Conservation (phyloP, 2,329 filamentous ascomycete species). For the Xylaria sp. region DNA sequence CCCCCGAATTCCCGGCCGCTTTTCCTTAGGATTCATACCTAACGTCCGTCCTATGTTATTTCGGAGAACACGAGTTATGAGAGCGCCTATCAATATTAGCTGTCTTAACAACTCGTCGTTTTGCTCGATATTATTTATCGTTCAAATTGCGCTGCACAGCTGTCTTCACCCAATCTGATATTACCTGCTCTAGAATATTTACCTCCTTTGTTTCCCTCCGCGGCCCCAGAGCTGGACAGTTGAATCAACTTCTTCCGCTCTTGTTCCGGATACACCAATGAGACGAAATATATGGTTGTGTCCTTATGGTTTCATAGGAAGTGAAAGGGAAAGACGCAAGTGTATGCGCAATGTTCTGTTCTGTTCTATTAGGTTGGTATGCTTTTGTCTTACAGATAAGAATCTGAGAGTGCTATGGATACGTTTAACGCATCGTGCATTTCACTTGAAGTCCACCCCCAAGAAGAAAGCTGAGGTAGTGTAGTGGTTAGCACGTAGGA, state of each 20-base stretch:
- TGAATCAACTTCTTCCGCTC: background rate
- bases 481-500: constrained; percentile 50
- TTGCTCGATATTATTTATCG: background rate
- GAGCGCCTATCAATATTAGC: background rate
- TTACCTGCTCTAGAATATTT: too few species aligned
- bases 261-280: background rate
- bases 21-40: background rate
- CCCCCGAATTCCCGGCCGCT: constrained; percentile 9
- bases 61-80: background rate
- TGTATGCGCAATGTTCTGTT: background rate
- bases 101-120: background rate
- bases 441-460: background rate
- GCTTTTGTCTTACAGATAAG: too few species aligned
- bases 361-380: background rate
- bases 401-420: too few species aligned
- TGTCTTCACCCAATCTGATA: background rate
- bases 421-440: background rate
- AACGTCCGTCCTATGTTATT: too few species aligned
- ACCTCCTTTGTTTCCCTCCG: too few species aligned
- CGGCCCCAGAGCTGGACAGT: too few species aligned
- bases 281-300: background rate
- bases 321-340: background rate
- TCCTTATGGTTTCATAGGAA: background rate
- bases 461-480: constrained; percentile 47
- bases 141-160: background rate